Evolutionary conservation across 2,329 filamentous ascomycete genomes (phyloP).

Genomic region (Berkeleyomyces basicola): DNA sequence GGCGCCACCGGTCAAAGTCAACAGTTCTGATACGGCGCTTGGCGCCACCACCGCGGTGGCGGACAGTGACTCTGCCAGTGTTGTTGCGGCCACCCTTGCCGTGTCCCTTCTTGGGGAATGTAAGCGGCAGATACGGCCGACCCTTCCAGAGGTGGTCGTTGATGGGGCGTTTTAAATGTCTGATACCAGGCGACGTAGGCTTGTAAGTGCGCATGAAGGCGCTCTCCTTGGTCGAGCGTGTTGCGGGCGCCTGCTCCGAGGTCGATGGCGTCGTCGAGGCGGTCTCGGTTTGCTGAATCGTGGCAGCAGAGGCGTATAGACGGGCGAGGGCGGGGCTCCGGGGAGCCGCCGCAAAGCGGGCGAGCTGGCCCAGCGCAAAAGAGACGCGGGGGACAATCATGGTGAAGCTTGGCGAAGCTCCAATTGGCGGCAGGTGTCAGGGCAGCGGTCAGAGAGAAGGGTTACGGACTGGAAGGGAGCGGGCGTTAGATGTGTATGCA

Average conservation of each 20-base stretch:
- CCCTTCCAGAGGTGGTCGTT: conserved; percentile 98
- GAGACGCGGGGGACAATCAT: conserved; percentile 13
- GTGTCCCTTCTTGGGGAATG: conserved; percentile 83
- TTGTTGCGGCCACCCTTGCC: conserved; percentile 86
- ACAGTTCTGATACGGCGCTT: conserved; percentile 85
- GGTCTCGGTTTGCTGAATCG: not conserved
- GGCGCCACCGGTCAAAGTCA: conserved; percentile 64
- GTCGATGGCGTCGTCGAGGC: not conserved
- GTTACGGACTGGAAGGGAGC: not conserved
- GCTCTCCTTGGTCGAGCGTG: not conserved
- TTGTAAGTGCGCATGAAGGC: conserved; percentile 67
- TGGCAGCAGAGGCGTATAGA: conserved; percentile 5
- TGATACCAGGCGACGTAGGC: conserved; percentile 78
- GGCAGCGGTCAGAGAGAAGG: not conserved
- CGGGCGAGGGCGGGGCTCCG: conserved; percentile 10
- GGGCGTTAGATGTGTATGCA: conserved; percentile 3
- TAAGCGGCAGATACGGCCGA: conserved; percentile 63
- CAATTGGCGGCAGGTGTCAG: not conserved
- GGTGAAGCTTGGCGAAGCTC: not conserved
- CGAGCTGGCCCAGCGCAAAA: conserved; percentile 10
- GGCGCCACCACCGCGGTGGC: conserved; percentile 81
- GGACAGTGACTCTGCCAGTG: conserved; percentile 67
- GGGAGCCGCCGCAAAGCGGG: conserved; percentile 6
- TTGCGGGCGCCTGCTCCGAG: not conserved
- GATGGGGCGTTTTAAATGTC: conserved; percentile 80